Percentiles rank a stretch among this genome's conserved stretches.
Evolutionary conservation across 192 early-diverging fungal genomes (phyloP).

Genomic region (Geranomyces variabilis): DNA sequence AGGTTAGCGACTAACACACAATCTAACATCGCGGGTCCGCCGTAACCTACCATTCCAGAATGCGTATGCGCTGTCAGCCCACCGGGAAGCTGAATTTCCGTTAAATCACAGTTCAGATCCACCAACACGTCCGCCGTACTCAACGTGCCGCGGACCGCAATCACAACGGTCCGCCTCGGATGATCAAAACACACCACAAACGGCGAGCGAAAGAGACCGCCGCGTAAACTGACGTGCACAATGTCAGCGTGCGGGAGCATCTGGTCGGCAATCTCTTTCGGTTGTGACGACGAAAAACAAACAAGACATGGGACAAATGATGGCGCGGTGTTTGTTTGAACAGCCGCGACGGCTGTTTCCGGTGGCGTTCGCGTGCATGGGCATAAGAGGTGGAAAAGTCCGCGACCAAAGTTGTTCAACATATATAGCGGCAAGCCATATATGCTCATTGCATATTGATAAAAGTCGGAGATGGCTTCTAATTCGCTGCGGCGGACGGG

Average conservation of each 20-base stretch:
- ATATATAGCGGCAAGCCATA: constrained; percentile 55
- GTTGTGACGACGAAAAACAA: constrained; percentile 24
- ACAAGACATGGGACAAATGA: constrained; percentile 30
- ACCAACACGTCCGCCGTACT: constrained; percentile 54
- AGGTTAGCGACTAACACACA: background rate
- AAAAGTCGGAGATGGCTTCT: constrained; percentile 36
- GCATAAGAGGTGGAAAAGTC: constrained; percentile 36
- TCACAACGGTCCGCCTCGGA: constrained; percentile 41
- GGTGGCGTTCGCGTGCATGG: constrained; percentile 35
- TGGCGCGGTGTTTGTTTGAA: constrained; percentile 24
- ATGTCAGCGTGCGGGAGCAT: constrained; percentile 42
- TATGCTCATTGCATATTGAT: constrained; percentile 50
- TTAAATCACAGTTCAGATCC: constrained; percentile 50
- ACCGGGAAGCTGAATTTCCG: constrained; percentile 30
- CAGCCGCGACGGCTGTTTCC: constrained; percentile 20
- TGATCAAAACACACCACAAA: constrained; percentile 53
- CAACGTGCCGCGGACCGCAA: constrained; percentile 55
- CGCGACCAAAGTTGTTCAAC: constrained; percentile 41
- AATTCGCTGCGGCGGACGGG: constrained; percentile 28
- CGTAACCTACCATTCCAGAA: constrained; percentile 27
- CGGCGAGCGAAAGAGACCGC: constrained; percentile 52
- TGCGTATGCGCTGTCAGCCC: constrained; percentile 32
- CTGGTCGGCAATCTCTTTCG: constrained; percentile 14
- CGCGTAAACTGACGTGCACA: constrained; percentile 39
- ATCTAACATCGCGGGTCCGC: constrained; percentile 33